Evolutionary conservation across 768 basidiomycete genomes (phyloP).

Genomic region (Mycena filopes): DNA sequence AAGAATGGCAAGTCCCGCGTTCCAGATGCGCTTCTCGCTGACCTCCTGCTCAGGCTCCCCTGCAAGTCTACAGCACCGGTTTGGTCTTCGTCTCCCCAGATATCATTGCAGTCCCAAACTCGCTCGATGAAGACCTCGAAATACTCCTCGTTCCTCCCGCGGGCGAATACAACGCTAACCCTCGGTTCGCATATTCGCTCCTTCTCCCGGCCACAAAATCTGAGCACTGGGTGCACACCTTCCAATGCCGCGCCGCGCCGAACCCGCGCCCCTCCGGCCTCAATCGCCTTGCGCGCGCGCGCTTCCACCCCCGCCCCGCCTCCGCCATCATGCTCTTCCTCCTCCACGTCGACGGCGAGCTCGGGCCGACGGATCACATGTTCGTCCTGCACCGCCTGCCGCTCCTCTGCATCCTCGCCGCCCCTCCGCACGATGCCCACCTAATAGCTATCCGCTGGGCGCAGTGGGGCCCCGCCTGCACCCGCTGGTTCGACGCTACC

Average conservation of each 20-base stretch:
- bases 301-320: background rate
- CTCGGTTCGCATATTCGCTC: background rate
- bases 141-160: slow-evolving; percentile 8
- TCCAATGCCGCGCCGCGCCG: too few species aligned
- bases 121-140: slow-evolving; percentile 9
- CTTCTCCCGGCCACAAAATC: background rate
- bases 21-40: background rate
- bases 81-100: slow-evolving; percentile 17
- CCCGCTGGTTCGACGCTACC: slow-evolving; percentile 19
- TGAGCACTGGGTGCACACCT: background rate
- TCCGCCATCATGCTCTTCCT: slow-evolving; percentile 1
- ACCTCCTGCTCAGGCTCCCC: background rate
- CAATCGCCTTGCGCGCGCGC: too few species aligned
- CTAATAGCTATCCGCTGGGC: slow-evolving; percentile 4
- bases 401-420: background rate
- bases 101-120: slow-evolving; percentile 10
- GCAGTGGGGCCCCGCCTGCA: slow-evolving; percentile 23
- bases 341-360: background rate
- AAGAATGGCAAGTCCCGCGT: background rate
- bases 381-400: slow-evolving; percentile 1
- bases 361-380: background rate
- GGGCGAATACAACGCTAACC: background rate
- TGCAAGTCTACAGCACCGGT: slow-evolving; percentile 1
- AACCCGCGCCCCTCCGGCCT: too few species aligned
- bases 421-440: too few species aligned